phyloP scores from a whole-genome alignment of 257 asterid genomes.

The Buddleja alternifolia region DNA sequence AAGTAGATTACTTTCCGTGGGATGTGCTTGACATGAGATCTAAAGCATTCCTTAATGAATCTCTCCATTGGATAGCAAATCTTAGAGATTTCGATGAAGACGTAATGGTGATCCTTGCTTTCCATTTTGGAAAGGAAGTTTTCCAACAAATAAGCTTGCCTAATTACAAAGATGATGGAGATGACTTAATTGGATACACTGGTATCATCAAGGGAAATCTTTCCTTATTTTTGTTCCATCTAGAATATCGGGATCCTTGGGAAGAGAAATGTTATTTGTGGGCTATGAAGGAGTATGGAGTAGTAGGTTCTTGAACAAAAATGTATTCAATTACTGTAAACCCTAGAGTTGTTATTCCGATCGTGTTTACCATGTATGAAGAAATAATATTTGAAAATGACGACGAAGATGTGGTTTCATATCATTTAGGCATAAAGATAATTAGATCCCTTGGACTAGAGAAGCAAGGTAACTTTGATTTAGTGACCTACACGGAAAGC shows the following conservation, averaged over 20 bases:
- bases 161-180: not conserved
- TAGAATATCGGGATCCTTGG: not conserved
- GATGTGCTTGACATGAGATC: not conserved
- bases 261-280: not conserved
- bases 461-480: not conserved
- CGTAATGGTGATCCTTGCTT: slow-evolving; percentile 7
- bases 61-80: slow-evolving; percentile 23
- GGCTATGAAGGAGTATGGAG: slow-evolving; percentile 32
- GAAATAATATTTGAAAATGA: slow-evolving; percentile 5
- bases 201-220: not conserved
- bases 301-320: slow-evolving; percentile 18
- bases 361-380: slow-evolving; percentile 8
- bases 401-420: not conserved
- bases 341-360: not conserved
- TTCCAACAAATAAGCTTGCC: slow-evolving; percentile 12
- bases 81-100: not conserved
- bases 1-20: slow-evolving; percentile 17
- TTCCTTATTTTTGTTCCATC: not conserved
- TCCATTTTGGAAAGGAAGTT: not conserved
- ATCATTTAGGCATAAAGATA: not conserved
- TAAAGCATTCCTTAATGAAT: not conserved
- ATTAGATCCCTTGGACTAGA: not conserved
- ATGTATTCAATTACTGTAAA: not conserved
- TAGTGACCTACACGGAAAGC: not conserved
- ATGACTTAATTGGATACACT: not conserved